Evolutionary conservation across 345 rosid species (phyloP).

Genomic region (Microthlaspi erraticum): DNA sequence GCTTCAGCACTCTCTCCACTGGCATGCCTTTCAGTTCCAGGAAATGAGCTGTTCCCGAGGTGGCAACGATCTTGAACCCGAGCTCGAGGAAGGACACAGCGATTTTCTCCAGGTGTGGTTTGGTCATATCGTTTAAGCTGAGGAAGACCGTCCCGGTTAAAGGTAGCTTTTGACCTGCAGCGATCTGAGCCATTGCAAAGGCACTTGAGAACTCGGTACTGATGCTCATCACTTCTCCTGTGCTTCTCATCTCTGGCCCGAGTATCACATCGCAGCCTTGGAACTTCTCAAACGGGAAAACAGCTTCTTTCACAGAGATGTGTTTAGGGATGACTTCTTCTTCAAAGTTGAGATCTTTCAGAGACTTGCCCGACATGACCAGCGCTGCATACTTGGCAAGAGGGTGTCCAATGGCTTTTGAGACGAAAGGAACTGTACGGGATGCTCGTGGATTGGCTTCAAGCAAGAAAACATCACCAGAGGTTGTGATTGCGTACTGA

Average conservation of each 20-base stretch:
- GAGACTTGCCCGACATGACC: constrained; percentile 88
- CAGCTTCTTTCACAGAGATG: constrained; percentile 93
- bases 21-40: constrained; percentile 76
- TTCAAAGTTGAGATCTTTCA: constrained; percentile 68
- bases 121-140: constrained; percentile 89
- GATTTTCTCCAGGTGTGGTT: constrained; percentile 76
- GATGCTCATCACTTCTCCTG: constrained; percentile 97
- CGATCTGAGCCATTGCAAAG: constrained; percentile 91
- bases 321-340: constrained; percentile 85
- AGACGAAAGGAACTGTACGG: constrained; percentile 94
- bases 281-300: constrained; percentile 92
- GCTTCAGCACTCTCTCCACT: constrained; percentile 78
- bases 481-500: constrained; percentile 82
- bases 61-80: constrained; percentile 75
- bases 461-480: constrained; percentile 86
- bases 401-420: constrained; percentile 97
- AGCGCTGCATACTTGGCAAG: constrained; percentile 92
- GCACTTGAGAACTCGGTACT: constrained; percentile 68
- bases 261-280: constrained; percentile 92
- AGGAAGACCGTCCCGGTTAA: constrained; percentile 86
- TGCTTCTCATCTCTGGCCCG: constrained; percentile 98
- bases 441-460: constrained; percentile 99
- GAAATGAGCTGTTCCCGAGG: constrained; percentile 93
- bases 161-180: constrained; percentile 94
- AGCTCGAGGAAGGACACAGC: constrained; percentile 75